Conservation (phyloP, 306 rosid species). For the Morella rubra region DNA sequence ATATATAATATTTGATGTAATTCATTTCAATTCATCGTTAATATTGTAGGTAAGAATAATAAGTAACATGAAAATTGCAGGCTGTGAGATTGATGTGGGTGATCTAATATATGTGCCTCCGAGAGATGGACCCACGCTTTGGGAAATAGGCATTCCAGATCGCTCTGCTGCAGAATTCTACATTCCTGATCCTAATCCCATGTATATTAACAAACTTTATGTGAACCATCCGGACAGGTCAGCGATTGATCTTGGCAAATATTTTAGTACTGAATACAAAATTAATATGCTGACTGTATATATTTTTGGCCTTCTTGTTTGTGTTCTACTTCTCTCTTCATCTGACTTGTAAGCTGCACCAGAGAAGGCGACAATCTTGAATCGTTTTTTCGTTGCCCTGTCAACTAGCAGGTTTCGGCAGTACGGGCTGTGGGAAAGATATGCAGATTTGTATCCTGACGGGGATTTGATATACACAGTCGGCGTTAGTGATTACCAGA, state of each 20-base stretch:
- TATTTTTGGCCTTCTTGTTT: too few species aligned
- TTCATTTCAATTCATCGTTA: too few species aligned
- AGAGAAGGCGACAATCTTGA: too few species aligned
- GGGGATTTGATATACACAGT: constrained; percentile 67
- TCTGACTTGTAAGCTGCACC: too few species aligned
- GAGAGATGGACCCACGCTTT: constrained; percentile 81
- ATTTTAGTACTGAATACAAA: too few species aligned
- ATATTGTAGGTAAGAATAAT: too few species aligned
- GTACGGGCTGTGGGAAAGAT: constrained; percentile 93
- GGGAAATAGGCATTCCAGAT: constrained; percentile 96
- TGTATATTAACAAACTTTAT: constrained; percentile 67
- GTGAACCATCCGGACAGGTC: constrained; percentile 81
- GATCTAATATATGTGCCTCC: constrained; percentile 67
- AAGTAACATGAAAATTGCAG: constrained; percentile 25
- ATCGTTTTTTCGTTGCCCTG: too few species aligned
- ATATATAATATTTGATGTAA: too few species aligned
- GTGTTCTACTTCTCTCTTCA: too few species aligned
- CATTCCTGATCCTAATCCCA: constrained; percentile 80
- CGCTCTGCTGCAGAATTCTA: constrained; percentile 81
- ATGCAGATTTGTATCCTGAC: constrained; percentile 73
- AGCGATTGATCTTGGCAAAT: constrained; percentile 3
- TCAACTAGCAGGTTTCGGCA: constrained; percentile 60
- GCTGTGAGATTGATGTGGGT: constrained; percentile 54
- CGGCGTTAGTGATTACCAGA: constrained; percentile 62
- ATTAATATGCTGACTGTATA: too few species aligned